Percentiles rank a stretch among this genome's conserved stretches.
Evolutionary conservation across 2,329 filamentous ascomycete genomes (phyloP).

Genomic region (Alternaria ventricosa): DNA sequence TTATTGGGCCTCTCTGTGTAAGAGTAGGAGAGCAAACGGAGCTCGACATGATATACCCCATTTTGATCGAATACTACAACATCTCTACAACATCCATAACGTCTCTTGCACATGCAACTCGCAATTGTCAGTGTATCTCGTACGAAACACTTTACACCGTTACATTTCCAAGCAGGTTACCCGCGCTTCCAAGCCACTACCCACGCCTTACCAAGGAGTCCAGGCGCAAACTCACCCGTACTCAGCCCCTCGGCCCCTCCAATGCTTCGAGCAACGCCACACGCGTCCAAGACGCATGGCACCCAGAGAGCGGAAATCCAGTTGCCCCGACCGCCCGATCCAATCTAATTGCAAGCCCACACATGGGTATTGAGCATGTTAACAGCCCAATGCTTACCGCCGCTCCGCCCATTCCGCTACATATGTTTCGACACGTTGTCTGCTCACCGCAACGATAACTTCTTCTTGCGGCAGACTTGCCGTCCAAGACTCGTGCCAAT

Average conservation of each 20-base stretch:
- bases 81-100: background rate
- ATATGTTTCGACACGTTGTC: background rate
- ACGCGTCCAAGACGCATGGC: background rate
- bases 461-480: background rate
- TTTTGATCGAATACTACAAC: constrained; percentile 10
- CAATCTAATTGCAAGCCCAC: background rate
- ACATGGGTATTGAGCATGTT: background rate
- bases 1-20: constrained; percentile 11
- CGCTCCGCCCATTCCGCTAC: background rate
- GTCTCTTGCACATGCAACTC: background rate
- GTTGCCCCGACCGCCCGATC: background rate
- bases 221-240: background rate
- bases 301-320: background rate
- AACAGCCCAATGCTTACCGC: background rate
- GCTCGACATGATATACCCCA: constrained; percentile 32
- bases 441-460: constrained; percentile 3
- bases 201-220: background rate
- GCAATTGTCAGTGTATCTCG: background rate
- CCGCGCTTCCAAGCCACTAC: constrained; percentile 5
- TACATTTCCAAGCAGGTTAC: constrained; percentile 4
- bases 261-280: background rate
- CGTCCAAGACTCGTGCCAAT: constrained; percentile 9
- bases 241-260: background rate
- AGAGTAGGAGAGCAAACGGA: constrained; percentile 1
- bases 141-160: background rate